Conservation (phyloP, 257 asterid species). For the Solanum phureja region DNA sequence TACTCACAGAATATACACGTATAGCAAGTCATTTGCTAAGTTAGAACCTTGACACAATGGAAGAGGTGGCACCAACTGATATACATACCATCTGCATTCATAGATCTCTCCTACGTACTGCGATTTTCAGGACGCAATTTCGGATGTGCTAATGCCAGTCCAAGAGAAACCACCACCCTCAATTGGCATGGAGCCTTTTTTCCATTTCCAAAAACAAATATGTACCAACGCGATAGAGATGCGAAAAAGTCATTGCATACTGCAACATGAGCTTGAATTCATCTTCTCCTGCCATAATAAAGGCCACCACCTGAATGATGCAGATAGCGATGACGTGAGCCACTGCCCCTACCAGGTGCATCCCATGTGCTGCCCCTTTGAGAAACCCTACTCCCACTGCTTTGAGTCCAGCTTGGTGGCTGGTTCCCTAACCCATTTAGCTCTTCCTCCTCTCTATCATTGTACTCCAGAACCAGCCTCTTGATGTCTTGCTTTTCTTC, state of each 20-base stretch:
- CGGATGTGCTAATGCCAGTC: not conserved
- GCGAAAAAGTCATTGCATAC: not conserved
- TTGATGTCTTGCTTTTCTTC: conserved; percentile 98
- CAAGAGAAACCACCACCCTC: not conserved
- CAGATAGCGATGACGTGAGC: conserved; percentile 57
- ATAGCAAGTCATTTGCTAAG: not conserved
- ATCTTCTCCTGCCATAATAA: conserved; percentile 72
- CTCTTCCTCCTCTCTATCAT: conserved; percentile 99
- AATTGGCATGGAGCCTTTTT: not conserved
- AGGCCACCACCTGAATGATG: conserved; percentile 80
- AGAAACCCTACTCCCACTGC: conserved; percentile 51
- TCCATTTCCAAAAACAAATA: not conserved
- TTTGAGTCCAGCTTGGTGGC: conserved; percentile 42
- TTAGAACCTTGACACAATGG: not conserved
- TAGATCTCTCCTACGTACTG: not conserved
- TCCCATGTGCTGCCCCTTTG: conserved; percentile 68
- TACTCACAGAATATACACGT: not conserved
- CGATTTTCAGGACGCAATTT: not conserved
- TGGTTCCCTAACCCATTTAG: conserved; percentile 54
- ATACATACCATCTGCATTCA: not conserved
- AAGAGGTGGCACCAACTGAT: not conserved
- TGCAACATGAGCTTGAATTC: not conserved
- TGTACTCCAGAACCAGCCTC: conserved; percentile 78
- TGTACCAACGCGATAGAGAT: not conserved
- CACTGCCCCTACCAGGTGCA: conserved; percentile 49